Evolutionary conservation across 1,139 yeast species (phyloP).

Genomic region (Lodderomyces metapsilosis): DNA sequence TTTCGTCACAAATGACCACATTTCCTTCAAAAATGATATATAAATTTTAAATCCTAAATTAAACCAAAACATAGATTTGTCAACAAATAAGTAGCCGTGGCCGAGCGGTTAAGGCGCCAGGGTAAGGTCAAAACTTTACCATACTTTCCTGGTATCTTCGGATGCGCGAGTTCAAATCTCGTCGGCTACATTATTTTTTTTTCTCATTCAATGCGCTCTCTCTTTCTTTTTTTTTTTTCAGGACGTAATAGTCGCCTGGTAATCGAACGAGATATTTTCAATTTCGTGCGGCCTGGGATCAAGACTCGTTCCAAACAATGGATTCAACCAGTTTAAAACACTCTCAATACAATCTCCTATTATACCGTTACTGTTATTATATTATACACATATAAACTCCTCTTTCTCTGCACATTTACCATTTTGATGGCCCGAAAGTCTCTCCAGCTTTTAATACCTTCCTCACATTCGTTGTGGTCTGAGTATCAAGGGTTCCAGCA

Average conservation of each 20-base stretch:
- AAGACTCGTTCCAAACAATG: too few species aligned
- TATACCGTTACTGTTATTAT: too few species aligned
- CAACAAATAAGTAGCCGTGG: slow-evolving; percentile 6
- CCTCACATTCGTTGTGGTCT: slow-evolving; percentile 17
- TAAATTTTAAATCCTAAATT: background rate
- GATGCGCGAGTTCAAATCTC: slow-evolving; percentile 60
- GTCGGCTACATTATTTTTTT: slow-evolving; percentile 15
- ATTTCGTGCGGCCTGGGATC: background rate
- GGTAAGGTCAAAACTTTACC: slow-evolving; percentile 15
- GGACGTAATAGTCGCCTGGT: too few species aligned
- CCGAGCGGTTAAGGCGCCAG: slow-evolving; percentile 12
- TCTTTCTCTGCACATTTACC: too few species aligned
- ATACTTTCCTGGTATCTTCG: slow-evolving; percentile 44
- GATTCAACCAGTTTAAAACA: too few species aligned
- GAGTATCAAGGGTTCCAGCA: slow-evolving; percentile 10
- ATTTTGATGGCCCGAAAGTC: slow-evolving; percentile 20
- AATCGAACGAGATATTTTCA: background rate
- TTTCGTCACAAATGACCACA: too few species aligned
- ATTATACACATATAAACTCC: too few species aligned
- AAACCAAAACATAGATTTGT: background rate
- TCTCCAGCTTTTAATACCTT: slow-evolving; percentile 16
- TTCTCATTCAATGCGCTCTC: too few species aligned
- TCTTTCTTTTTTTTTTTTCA: background rate
- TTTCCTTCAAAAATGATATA: too few species aligned
- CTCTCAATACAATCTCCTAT: too few species aligned